A percentile compares a stretch with the other conserved stretches of the same genome.
phyloP scores from a whole-genome alignment of 1,284 basidiomycete genomes.

The Neonothopanus nambi region DNA sequence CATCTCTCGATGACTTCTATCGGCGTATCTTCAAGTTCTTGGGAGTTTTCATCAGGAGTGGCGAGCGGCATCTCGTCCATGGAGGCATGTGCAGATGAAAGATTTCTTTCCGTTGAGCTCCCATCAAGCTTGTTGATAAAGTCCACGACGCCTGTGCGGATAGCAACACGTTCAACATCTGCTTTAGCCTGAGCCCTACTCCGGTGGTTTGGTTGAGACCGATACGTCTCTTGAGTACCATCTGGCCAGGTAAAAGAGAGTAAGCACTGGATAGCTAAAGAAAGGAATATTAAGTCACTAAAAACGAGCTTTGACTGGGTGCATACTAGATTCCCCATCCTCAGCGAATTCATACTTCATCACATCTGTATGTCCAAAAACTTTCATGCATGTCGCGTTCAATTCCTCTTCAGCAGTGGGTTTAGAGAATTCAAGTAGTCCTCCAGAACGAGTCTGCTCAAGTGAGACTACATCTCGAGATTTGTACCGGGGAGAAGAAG shows the following conservation, averaged over 20 bases:
- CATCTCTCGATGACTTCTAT: constrained; percentile 2
- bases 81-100: too few relatives aligned
- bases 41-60: too few relatives aligned
- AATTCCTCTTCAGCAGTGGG: neutral
- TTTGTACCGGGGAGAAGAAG: neutral
- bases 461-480: neutral
- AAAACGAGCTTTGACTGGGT: neutral
- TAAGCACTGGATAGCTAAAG: neutral
- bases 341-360: too few relatives aligned
- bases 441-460: neutral
- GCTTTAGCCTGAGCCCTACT: constrained; percentile 1
- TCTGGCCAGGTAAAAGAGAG: neutral
- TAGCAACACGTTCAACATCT: constrained; percentile 1
- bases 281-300: neutral
- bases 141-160: neutral
- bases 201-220: neutral
- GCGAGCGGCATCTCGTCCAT: too few relatives aligned
- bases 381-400: neutral
- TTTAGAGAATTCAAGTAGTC: neutral
- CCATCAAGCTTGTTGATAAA: neutral
- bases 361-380: neutral
- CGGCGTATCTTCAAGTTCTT: neutral
- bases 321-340: neutral
- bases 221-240: neutral
- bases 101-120: too few relatives aligned